These are phyloP conservation scores for Exophiala spinifera DNA, from an alignment of 2,329 filamentous ascomycete genomes.

Conservation along the genomic window DNA sequence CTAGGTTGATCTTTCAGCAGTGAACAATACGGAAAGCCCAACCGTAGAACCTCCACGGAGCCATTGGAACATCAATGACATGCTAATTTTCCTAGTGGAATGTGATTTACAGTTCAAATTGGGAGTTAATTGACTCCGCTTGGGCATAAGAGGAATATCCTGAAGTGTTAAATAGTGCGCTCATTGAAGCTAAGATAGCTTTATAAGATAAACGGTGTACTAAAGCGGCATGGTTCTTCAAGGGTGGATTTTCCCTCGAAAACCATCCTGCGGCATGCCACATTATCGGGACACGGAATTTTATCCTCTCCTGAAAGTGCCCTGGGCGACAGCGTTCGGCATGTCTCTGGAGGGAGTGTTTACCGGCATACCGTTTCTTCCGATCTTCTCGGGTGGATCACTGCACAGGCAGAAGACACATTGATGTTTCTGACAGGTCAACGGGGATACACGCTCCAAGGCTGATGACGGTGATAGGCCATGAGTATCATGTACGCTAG, in stretches of 20 bases:
- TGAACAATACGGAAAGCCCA: too few species aligned
- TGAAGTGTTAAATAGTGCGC: too few species aligned
- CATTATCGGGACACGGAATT: conserved; percentile 1
- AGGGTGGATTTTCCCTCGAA: conserved; percentile 1
- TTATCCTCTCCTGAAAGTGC: not conserved
- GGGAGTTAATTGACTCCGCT: too few species aligned
- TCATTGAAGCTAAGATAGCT: not conserved
- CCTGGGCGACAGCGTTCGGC: not conserved
- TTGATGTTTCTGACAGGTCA: not conserved
- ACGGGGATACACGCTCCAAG: not conserved
- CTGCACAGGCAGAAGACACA: not conserved
- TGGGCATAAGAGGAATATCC: too few species aligned
- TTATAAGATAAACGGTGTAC: conserved; percentile 1
- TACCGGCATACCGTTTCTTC: not conserved
- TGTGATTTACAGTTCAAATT: too few species aligned
- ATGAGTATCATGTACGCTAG: too few species aligned
- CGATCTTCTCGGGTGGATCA: conserved; percentile 1
- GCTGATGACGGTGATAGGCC: too few species aligned
- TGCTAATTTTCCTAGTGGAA: too few species aligned
- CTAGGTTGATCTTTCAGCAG: too few species aligned
- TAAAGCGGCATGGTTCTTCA: conserved; percentile 1
- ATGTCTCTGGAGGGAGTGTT: conserved; percentile 1
- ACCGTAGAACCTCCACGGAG: too few species aligned
- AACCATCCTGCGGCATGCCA: not conserved
- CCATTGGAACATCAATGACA: too few species aligned